Evolutionary conservation across 805 yeast species (phyloP), one percentile per base, ranked within the genome.

Genomic region (Monosporozyma siamensis): DNA sequence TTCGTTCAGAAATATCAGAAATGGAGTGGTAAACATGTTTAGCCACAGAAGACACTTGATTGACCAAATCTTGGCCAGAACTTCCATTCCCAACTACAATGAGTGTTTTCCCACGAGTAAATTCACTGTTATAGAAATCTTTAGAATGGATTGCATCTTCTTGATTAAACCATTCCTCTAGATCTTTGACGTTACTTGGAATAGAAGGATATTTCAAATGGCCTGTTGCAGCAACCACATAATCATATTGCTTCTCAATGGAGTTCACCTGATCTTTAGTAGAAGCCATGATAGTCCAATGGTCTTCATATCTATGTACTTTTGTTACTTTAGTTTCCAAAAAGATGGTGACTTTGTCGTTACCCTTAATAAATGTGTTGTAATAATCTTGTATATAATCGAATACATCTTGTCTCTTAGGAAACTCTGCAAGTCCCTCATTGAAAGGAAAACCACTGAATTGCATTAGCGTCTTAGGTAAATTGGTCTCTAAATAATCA

Each of bases 401-500:
- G 35, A 70, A 66, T 6, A 88, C 88, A 39, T 80, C 80, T 1
- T 59, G 45, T 48, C 90, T 72, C 11, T 64, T 61, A 1, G 89
- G 84, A 53, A 78, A 88, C 11, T 64, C 55, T 9, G 75, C 76
- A 7, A 68, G 56, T 4, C 63, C 58, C 5, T 58, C 60, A 3
- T 71, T 70, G 51, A 77, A 80, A 11, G 77, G 77, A 24, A 61
- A 59, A 38, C 67, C 72, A 35, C 70, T 69, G 51, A 71, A 85
- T 41, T 76, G 79, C 95, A 87, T 86, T 39, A 83, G 56, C 24
- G 67, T 67, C 36, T 70, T 69, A 25, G 79, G 77, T 21, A 84
- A 74, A 55, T 85, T 85, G 6, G 94, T 82, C 55, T 80, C 88
- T 44, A 85, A 63, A 34, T 66, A 58, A 39, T 77, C 74, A 57